phyloP scores from a whole-genome alignment of 2,329 filamentous ascomycete genomes.

The Monosporascus sp. region DNA sequence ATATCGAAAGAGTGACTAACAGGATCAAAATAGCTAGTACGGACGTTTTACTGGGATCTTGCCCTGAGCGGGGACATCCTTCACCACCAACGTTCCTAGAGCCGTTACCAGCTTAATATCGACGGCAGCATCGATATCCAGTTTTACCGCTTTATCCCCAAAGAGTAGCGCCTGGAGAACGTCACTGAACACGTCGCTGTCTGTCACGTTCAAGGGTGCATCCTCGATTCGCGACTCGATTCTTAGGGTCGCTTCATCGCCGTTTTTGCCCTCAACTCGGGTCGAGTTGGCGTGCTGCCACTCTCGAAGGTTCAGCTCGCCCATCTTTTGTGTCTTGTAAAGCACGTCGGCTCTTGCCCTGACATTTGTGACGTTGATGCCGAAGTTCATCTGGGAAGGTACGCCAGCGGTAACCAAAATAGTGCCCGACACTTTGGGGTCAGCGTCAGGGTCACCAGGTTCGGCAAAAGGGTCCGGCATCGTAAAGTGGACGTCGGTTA shows the following conservation, averaged over 20 bases:
- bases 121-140: constrained; percentile 74
- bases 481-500: constrained; percentile 79
- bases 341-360: constrained; percentile 74
- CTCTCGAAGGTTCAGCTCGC: constrained; percentile 68
- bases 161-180: constrained; percentile 80
- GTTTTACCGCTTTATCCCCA: constrained; percentile 59
- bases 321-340: constrained; percentile 73
- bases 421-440: constrained; percentile 76
- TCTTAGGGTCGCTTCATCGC: constrained; percentile 58
- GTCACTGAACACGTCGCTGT: constrained; percentile 71
- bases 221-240: constrained; percentile 74
- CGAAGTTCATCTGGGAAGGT: constrained; percentile 82
- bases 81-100: constrained; percentile 74
- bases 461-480: constrained; percentile 77
- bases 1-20: constrained; percentile 30
- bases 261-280: constrained; percentile 52
- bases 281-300: constrained; percentile 85
- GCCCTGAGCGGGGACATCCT: constrained; percentile 79
- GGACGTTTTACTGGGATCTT: constrained; percentile 89
- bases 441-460: constrained; percentile 64
- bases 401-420: constrained; percentile 74
- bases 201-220: constrained; percentile 76
- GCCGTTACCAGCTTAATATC: constrained; percentile 79
- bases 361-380: constrained; percentile 71
- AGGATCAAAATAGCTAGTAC: constrained; percentile 53